Base-by-base conservation (phyloP, 441 rosid species). In the Mallotus japonicus region DNA sequence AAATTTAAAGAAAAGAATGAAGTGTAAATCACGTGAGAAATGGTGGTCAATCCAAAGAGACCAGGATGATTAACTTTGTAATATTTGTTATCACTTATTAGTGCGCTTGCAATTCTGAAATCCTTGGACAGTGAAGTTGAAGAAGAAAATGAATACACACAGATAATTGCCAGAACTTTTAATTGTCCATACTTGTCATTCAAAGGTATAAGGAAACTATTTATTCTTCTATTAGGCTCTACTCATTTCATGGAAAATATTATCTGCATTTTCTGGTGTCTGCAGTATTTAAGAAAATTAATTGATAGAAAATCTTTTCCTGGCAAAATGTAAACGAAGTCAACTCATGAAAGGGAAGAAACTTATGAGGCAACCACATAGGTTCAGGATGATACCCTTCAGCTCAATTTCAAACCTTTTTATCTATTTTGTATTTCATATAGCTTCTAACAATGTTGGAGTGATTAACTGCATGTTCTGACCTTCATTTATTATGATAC, bases 1-100 rank as follows among this genome's bases (percentile, higher is more conserved):
- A 44, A 81, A 76, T 61, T 75, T 90, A 20, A 82, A 76, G 78
- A 74, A 71, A 51, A 80, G 73, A 77, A 74, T 90, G 75, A 82
- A 73, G 75, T 74, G 78, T 59, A 83, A 81, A 82, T 82, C 83
- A 69, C 87, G 64, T 46, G 40, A 46, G 61, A 79, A 79, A 69
- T 74, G 37, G 74, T 76, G 67, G 70, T 74, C 77, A 51, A 11
- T 72, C 80, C 69, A 74, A 63, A 50, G 72, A 65, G 71, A 73
- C n/a, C 46, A 86, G 84, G 81, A 85, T 71, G 82, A 88, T 93
- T 64, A 88, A 89, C 78, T 91, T 86, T 34, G 83, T 85, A 69
- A 87, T 93, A 60, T 88, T 86, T 81, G 97, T 89, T 75, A n/a
- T n/a, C n/a, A n/a, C n/a, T n/a, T n/a, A 82, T 91, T 37, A 70